phyloP scores from a whole-genome alignment of 148 eudicot species.

The Oxyria digyna region DNA sequence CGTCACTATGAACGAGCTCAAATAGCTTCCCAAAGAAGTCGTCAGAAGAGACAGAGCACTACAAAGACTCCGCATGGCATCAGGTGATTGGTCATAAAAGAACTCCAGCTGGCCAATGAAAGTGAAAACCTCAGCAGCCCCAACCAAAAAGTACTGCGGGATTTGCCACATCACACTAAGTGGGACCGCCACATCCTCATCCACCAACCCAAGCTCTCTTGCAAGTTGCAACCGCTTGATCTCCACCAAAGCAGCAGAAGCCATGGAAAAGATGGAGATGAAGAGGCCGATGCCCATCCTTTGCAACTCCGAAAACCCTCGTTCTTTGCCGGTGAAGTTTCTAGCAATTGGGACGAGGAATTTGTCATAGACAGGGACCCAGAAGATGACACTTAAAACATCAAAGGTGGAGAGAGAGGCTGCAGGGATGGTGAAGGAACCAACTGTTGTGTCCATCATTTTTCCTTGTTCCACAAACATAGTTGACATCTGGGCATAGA shows the following conservation, averaged over 20 bases:
- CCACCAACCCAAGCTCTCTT: constrained; percentile 2
- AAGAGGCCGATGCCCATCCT: constrained; percentile 46
- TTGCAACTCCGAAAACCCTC: constrained; percentile 46
- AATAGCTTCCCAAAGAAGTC: constrained; percentile 27
- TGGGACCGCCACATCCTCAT: neutral
- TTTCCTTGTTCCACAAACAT: constrained; percentile 48
- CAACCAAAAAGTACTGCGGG: constrained; percentile 40
- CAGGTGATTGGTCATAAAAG: constrained; percentile 43
- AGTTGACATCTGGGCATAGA: constrained; percentile 41
- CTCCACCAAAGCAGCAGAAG: constrained; percentile 30
- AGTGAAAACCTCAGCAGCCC: constrained; percentile 35
- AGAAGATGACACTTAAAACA: constrained; percentile 32
- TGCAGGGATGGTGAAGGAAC: constrained; percentile 46
- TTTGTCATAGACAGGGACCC: constrained; percentile 38
- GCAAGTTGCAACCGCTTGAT: constrained; percentile 18
- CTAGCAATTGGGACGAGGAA: constrained; percentile 30
- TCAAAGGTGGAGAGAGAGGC: constrained; percentile 43
- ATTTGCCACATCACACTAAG: constrained; percentile 41
- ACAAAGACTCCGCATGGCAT: constrained; percentile 42
- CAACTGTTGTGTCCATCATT: constrained; percentile 37
- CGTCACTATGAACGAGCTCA: constrained; percentile 32
- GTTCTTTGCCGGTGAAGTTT: constrained; percentile 26
- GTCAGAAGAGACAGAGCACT: constrained; percentile 30
- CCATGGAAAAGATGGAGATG: constrained; percentile 34
- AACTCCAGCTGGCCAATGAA: constrained; percentile 36